Evolutionary conservation across 108 stramenopile species (phyloP).

Genomic region (Cyclotella distinguenda): DNA sequence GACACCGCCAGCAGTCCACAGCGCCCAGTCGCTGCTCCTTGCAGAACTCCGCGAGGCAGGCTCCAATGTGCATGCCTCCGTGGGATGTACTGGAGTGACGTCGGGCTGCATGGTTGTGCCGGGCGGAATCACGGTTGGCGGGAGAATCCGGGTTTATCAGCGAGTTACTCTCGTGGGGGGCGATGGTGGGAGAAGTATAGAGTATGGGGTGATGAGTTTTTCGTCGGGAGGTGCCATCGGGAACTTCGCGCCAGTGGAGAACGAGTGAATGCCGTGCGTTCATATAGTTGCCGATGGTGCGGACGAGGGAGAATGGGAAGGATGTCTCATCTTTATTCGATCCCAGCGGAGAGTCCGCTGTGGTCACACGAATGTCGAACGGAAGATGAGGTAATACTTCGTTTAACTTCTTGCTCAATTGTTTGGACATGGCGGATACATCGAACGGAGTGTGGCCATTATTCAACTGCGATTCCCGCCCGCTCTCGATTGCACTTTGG

Average conservation of each 20-base stretch:
- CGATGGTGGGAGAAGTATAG: constrained; percentile 53
- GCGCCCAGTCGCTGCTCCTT: constrained; percentile 75
- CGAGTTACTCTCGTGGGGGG: constrained; percentile 54
- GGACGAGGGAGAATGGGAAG: constrained; percentile 75
- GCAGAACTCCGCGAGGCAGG: constrained; percentile 87
- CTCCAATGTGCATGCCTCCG: constrained; percentile 73
- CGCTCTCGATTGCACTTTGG: constrained; percentile 49
- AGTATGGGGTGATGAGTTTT: constrained; percentile 44
- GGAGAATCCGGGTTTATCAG: constrained; percentile 33
- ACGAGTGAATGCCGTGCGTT: constrained; percentile 68
- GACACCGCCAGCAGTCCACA: constrained; percentile 79
- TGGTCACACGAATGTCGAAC: constrained; percentile 83
- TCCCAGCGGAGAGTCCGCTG: constrained; percentile 55
- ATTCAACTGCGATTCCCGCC: constrained; percentile 19
- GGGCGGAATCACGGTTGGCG: constrained; percentile 5
- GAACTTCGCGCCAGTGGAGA: constrained; percentile 65
- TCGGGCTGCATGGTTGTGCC: constrained; percentile 27
- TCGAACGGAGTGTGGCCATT: constrained; percentile 46
- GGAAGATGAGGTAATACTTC: constrained; percentile 65
- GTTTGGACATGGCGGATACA: constrained; percentile 47
- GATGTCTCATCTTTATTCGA: constrained; percentile 54
- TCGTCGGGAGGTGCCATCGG: constrained; percentile 3
- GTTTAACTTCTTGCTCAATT: constrained; percentile 54
- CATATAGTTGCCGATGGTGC: constrained; percentile 82
- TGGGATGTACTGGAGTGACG: constrained; percentile 33